A percentile compares a stretch with the other conserved stretches of the same genome.
phyloP scores from a whole-genome alignment of 139 green algal species.

The Closterium sp. region DNA sequence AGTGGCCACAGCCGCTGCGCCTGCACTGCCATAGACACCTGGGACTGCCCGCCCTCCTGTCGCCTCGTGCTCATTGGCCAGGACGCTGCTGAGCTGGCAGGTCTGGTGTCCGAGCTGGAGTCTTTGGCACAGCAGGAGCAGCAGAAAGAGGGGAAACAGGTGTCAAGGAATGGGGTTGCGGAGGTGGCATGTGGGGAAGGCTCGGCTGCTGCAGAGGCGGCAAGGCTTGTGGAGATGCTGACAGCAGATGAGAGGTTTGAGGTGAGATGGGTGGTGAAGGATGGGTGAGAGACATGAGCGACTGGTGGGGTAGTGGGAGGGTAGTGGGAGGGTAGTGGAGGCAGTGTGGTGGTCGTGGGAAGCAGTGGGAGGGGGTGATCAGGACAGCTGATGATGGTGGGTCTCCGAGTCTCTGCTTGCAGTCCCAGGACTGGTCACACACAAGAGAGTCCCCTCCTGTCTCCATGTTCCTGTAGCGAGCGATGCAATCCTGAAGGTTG shows the following conservation, averaged over 20 bases:
- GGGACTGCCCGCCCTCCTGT: constrained; percentile 7
- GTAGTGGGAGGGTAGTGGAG: too few relatives aligned
- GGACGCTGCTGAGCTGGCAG: constrained; percentile 8
- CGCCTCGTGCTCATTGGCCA: constrained; percentile 26
- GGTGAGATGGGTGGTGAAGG: background rate
- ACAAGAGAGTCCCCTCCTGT: background rate
- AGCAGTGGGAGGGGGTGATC: background rate
- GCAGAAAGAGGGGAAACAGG: background rate
- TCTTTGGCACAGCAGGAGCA: background rate
- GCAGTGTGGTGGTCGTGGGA: background rate
- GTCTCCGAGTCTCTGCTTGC: too few relatives aligned
- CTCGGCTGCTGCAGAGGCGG: background rate
- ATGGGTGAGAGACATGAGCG: background rate
- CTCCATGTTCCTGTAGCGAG: background rate
- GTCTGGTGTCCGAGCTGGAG: background rate
- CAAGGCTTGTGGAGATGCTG: background rate
- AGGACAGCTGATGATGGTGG: background rate
- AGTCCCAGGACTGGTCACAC: too few relatives aligned
- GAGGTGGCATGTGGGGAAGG: background rate
- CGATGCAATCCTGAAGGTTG: background rate
- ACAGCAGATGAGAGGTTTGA: background rate
- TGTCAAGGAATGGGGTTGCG: background rate
- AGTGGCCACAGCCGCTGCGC: constrained; percentile 1
- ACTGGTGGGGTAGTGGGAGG: background rate
- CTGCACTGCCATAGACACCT: background rate